Conservation (phyloP, 1,284 basidiomycete genomes). For the Marasmius fiardii region DNA sequence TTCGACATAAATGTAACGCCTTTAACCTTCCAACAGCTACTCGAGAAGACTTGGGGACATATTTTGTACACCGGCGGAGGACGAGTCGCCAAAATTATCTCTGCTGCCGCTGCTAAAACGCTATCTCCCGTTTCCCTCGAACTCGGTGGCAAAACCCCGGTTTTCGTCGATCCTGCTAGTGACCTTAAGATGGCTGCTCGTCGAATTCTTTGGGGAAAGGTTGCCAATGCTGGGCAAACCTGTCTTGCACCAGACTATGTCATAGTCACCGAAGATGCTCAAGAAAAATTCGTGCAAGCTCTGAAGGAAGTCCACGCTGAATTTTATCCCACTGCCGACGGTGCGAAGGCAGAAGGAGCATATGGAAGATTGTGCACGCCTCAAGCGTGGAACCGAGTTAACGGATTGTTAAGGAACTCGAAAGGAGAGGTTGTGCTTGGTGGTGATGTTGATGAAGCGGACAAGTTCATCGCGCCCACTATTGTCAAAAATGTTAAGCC, state of each 20-base stretch:
- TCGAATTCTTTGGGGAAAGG: constrained; percentile 80
- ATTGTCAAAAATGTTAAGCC: constrained; percentile 58
- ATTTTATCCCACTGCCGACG: constrained; percentile 24
- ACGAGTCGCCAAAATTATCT: constrained; percentile 77
- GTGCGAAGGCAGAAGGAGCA: constrained; percentile 40
- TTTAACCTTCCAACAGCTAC: constrained; percentile 38
- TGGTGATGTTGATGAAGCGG: constrained; percentile 59
- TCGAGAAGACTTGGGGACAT: constrained; percentile 86
- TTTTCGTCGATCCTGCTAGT: constrained; percentile 69
- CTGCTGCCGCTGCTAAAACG: constrained; percentile 81
- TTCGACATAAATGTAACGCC: neutral
- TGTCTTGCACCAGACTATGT: constrained; percentile 81
- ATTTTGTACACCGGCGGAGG: constrained; percentile 68
- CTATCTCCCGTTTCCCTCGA: constrained; percentile 84
- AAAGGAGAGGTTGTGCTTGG: constrained; percentile 73
- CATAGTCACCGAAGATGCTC: constrained; percentile 61
- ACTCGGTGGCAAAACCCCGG: constrained; percentile 70
- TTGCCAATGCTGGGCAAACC: constrained; percentile 73
- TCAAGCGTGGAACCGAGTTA: constrained; percentile 61
- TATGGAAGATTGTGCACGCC: constrained; percentile 48
- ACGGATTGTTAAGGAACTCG: constrained; percentile 60
- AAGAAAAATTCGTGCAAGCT: constrained; percentile 61
- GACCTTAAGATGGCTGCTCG: constrained; percentile 58
- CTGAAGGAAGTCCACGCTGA: constrained; percentile 55
- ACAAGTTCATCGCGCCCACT: constrained; percentile 66